A percentile compares a stretch with the other conserved stretches of the same genome.
These are phyloP conservation scores for Metschnikowia rubicola DNA, from an alignment of 805 yeast species.

Conservation along the genomic window DNA sequence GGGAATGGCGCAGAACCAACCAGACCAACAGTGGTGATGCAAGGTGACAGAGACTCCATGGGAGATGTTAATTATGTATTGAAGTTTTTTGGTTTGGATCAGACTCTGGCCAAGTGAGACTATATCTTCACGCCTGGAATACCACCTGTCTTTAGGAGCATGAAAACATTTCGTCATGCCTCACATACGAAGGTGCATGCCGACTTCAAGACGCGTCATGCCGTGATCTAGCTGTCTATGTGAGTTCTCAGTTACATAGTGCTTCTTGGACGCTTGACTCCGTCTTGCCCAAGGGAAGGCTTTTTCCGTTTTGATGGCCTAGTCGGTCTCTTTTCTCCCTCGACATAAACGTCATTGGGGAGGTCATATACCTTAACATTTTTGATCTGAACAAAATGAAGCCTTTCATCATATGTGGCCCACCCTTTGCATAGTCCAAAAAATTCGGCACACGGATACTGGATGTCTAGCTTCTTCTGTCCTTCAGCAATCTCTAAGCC, in stretches of 20 bases:
- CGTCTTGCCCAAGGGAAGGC: conserved; percentile 1
- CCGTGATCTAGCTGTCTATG: background rate
- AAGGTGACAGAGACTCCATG: conserved; percentile 80
- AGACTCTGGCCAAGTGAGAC: conserved; percentile 5
- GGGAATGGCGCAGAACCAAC: conserved; percentile 46
- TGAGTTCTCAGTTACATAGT: background rate
- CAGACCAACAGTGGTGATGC: conserved; percentile 81
- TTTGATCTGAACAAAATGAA: conserved; percentile 49
- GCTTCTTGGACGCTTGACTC: conserved; percentile 6
- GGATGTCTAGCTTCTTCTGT: conserved; percentile 72
- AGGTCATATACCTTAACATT: conserved; percentile 75
- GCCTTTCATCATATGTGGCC: conserved; percentile 59
- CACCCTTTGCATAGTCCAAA: conserved; percentile 75
- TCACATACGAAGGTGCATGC: too few relatives aligned
- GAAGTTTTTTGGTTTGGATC: conserved; percentile 71
- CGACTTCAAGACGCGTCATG: too few relatives aligned
- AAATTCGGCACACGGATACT: conserved; percentile 86
- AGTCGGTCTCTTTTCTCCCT: conserved; percentile 70
- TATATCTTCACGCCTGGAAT: too few relatives aligned
- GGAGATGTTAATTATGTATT: conserved; percentile 76
- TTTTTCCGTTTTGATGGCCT: conserved; percentile 39
- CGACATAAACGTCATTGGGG: conserved; percentile 76
- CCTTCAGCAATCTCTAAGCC: conserved; percentile 65
- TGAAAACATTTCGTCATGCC: too few relatives aligned
- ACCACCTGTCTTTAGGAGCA: too few relatives aligned